Evolutionary conservation across 2,329 filamentous ascomycete genomes (phyloP).

Genomic region (Tolypocladium amazonense): DNA sequence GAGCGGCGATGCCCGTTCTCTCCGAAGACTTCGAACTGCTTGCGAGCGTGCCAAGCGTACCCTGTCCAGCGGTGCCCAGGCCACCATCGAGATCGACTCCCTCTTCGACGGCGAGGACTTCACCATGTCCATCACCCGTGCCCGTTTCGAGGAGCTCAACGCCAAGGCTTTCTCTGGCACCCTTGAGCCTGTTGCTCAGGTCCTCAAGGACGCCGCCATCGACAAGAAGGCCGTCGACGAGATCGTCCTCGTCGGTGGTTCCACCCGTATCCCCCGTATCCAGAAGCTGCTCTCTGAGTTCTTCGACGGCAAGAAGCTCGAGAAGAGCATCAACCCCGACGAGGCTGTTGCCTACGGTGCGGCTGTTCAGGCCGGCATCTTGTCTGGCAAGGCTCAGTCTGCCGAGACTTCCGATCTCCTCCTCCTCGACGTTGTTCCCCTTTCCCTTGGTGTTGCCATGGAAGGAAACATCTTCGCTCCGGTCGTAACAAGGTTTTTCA

Average conservation of each 20-base stretch:
- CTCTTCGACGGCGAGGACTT: slow-evolving; percentile 98
- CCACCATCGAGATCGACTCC: slow-evolving; percentile 96
- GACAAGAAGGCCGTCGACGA: slow-evolving; percentile 92
- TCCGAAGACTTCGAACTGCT: slow-evolving; percentile 91
- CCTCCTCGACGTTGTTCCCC: slow-evolving; percentile 89
- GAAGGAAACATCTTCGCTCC: slow-evolving; percentile 98
- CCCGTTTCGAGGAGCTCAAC: slow-evolving; percentile 98
- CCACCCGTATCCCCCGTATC: slow-evolving; percentile 96
- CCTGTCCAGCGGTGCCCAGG: slow-evolving; percentile 92
- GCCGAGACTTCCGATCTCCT: slow-evolving; percentile 91
- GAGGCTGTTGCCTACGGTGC: slow-evolving; percentile 99
- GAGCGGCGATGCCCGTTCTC: slow-evolving; percentile 75
- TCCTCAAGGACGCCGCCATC: slow-evolving; percentile 82
- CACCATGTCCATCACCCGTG: slow-evolving; percentile 93
- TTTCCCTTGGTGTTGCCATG: slow-evolving; percentile 98
- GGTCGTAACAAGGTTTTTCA: no score
- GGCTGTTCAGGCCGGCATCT: slow-evolving; percentile 95
- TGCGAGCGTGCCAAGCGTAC: slow-evolving; percentile 99
- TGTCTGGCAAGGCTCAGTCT: slow-evolving; percentile 94
- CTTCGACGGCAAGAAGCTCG: slow-evolving; percentile 99
- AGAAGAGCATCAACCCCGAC: slow-evolving; percentile 99
- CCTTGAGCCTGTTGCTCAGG: slow-evolving; percentile 89
- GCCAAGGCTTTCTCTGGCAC: slow-evolving; percentile 90
- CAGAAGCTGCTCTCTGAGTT: slow-evolving; percentile 99
- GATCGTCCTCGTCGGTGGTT: slow-evolving; percentile 97